These are phyloP conservation scores for Phytophthora rubi DNA, from an alignment of 352 stramenopile species.

Conservation along the genomic window DNA sequence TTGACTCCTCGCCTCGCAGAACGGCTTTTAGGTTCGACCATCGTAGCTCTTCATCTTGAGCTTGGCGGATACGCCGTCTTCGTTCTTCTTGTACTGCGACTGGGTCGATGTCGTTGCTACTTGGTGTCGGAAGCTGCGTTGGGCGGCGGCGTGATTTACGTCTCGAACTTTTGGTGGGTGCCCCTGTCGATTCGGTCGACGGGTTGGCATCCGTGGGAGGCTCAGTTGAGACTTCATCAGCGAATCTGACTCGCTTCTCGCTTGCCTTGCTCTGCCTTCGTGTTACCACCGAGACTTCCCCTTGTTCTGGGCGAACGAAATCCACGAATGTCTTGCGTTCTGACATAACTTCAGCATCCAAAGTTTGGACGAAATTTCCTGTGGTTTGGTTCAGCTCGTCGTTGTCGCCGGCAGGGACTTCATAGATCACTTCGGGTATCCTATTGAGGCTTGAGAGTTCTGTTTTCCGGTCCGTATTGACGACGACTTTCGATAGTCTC, in stretches of 20 bases:
- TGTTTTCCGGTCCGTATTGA: neutral
- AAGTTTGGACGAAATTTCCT: neutral
- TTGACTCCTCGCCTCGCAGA: neutral
- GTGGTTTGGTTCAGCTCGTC: neutral
- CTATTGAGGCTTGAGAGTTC: neutral
- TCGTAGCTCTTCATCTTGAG: neutral
- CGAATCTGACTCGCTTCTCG: neutral
- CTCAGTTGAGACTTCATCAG: neutral
- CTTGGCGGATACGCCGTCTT: neutral
- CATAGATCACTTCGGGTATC: slow-evolving; percentile 1
- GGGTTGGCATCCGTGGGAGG: too few relatives aligned
- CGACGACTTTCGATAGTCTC: neutral
- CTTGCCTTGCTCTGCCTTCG: neutral
- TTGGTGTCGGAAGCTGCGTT: too few relatives aligned
- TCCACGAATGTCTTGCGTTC: neutral
- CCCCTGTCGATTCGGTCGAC: too few relatives aligned
- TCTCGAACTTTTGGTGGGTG: too few relatives aligned
- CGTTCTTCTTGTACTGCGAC: neutral
- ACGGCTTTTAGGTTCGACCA: neutral
- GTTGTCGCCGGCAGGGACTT: neutral
- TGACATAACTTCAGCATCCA: neutral
- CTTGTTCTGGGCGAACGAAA: neutral
- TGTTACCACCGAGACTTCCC: neutral
- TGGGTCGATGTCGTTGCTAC: too few relatives aligned
- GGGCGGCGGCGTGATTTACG: too few relatives aligned